phyloP scores from a whole-genome alignment of 345 rosid species.

The Corymbia maculata region DNA sequence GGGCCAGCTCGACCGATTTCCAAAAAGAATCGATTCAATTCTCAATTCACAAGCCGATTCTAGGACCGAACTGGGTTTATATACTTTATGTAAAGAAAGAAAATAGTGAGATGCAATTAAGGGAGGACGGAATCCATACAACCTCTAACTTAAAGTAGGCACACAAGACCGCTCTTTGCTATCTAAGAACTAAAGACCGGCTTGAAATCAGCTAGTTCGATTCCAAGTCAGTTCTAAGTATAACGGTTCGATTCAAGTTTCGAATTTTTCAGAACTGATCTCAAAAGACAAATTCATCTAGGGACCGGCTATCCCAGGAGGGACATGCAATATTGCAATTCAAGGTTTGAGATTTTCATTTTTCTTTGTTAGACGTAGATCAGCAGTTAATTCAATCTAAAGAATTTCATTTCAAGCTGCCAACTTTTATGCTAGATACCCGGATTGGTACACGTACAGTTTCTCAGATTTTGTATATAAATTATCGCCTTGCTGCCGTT shows the following conservation, averaged over 20 bases:
- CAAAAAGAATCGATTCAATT: neutral
- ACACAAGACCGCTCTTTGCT: neutral
- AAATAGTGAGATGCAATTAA: neutral
- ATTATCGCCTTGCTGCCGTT: neutral
- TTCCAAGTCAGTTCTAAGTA: rapidly evolving
- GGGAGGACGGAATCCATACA: neutral
- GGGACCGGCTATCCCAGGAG: neutral
- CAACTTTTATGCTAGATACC: neutral
- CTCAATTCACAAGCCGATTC: neutral
- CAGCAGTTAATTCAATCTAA: neutral
- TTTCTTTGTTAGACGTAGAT: neutral
- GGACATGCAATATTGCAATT: neutral
- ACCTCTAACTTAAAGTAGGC: neutral
- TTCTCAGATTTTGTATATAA: neutral
- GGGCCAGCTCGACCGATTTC: neutral
- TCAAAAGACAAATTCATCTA: neutral
- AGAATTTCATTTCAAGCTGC: neutral
- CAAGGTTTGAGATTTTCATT: neutral
- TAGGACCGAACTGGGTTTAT: neutral
- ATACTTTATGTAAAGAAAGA: neutral
- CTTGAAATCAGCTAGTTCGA: neutral
- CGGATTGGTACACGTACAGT: neutral
- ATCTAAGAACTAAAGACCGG: neutral
- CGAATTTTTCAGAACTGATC: rapidly evolving
- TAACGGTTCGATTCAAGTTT: neutral